A percentile compares a stretch with the other conserved stretches of the same genome.
These are phyloP conservation scores for Mycena rebaudengoi DNA, from an alignment of 768 basidiomycete genomes.

Conservation along the genomic window DNA sequence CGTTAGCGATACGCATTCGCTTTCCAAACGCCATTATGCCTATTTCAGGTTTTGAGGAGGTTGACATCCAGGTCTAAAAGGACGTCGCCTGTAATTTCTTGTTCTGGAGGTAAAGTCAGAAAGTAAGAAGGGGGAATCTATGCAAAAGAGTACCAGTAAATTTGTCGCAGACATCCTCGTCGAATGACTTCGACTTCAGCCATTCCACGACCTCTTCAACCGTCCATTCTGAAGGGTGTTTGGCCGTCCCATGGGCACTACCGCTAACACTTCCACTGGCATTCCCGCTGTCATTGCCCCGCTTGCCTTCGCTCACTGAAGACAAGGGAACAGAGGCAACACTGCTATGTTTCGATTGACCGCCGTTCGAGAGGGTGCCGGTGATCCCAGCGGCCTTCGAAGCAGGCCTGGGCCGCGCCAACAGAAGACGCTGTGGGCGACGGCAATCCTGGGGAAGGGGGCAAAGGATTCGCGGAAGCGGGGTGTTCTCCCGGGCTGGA, in stretches of 20 bases:
- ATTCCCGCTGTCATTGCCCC: conserved; percentile 27
- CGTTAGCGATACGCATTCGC: conserved; percentile 91
- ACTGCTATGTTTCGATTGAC: conserved; percentile 22
- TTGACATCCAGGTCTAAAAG: conserved; percentile 93
- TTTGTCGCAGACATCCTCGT: conserved; percentile 81
- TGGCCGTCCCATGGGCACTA: conserved; percentile 44
- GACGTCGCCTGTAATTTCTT: conserved; percentile 98
- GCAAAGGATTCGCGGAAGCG: conserved; percentile 40
- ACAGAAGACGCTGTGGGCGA: conserved; percentile 32
- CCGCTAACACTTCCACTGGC: conserved; percentile 26
- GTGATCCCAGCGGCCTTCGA: conserved; percentile 47
- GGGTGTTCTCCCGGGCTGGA: conserved; percentile 30
- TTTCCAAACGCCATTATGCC: conserved; percentile 96
- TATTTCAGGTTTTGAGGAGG: conserved; percentile 90
- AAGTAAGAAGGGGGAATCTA: not conserved
- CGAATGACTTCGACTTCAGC: conserved; percentile 87
- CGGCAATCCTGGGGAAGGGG: conserved; percentile 34
- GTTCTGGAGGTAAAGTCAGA: conserved; percentile 62
- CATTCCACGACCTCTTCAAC: conserved; percentile 92
- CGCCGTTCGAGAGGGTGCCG: not conserved
- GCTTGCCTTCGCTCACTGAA: conserved; percentile 25
- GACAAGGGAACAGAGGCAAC: conserved; percentile 32
- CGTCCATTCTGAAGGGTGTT: conserved; percentile 77
- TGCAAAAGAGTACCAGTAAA: conserved; percentile 80
- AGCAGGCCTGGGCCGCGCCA: conserved; percentile 9